Evolutionary conservation across 306 rosid genomes (phyloP), one percentile per base, ranked within the genome.

Genomic region (Geum urbanum): DNA sequence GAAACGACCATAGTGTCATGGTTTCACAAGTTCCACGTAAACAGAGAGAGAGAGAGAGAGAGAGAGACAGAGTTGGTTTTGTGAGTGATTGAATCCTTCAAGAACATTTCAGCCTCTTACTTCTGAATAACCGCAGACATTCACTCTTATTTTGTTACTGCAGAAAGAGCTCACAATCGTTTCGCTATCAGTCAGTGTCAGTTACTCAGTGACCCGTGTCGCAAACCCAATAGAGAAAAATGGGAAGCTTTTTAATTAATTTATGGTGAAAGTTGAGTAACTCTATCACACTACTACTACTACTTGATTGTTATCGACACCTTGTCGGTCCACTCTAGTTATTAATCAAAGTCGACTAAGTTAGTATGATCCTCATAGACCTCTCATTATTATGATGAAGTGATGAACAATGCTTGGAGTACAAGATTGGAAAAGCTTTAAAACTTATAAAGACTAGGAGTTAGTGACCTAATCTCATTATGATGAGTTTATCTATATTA

Each of bases 211-310:
- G 58, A 53, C 55, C 53, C 50, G 20, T 53, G 41, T 37, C 51
- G 8, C 51, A 7, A n/a, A 68, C 8, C 71, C 53, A 65, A 41
- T 37, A 37, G 47, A 8, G 15, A 37, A 22, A 37, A 56, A 13
- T 19, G 60, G 32, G 32, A 27, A 27, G 32, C 32, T 27, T 27
- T n/a, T 27, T 2, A 27, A 27, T 27, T 27, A n/a, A n/a, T n/a
- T n/a, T n/a, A n/a, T 45, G 71, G 65, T 67, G 71, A 44, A 64
- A 59, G 43, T 47, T 9, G 72, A 14, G 63, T 60, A 16, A 53
- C 58, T 53, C 19, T 46, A 32, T 39, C 9, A 39, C 11, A n/a
- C n/a, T n/a, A n/a, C n/a, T n/a, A n/a, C n/a, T n/a, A n/a, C n/a
- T n/a, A n/a, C n/a, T n/a, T n/a, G n/a, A n/a, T 55, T 22, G 63